phyloP scores from a whole-genome alignment of 1,139 yeast species.

The Candida frijolesensis region DNA sequence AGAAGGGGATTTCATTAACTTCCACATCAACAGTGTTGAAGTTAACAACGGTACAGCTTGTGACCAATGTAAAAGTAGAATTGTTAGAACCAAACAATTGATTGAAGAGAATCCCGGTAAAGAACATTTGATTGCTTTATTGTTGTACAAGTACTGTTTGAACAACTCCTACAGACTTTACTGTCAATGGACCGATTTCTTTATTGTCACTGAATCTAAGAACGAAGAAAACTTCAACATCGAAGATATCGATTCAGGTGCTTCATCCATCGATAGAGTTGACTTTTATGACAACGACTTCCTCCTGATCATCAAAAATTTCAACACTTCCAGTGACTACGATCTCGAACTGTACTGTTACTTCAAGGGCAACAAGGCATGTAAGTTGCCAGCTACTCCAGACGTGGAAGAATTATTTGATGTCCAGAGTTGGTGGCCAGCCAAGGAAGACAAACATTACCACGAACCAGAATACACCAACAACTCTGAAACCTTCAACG shows the following conservation, averaged over 20 bases:
- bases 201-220: slow-evolving; percentile 36
- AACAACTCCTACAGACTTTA: slow-evolving; percentile 26
- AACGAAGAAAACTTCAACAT: slow-evolving; percentile 19
- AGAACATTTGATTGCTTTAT: slow-evolving; percentile 37
- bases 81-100: slow-evolving; percentile 31
- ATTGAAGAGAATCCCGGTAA: slow-evolving; percentile 34
- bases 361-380: slow-evolving; percentile 26
- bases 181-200: slow-evolving; percentile 40
- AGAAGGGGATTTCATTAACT: slow-evolving; percentile 34
- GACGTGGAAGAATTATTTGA: slow-evolving; percentile 29
- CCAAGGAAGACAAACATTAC: slow-evolving; percentile 26
- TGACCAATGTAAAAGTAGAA: slow-evolving; percentile 37
- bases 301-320: slow-evolving; percentile 35
- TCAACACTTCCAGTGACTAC: slow-evolving; percentile 39
- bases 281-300: slow-evolving; percentile 45
- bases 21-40: slow-evolving; percentile 27
- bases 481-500: slow-evolving; percentile 46
- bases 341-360: slow-evolving; percentile 39
- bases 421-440: slow-evolving; percentile 35
- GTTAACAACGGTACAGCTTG: slow-evolving; percentile 33
- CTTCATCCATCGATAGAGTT: slow-evolving; percentile 24
- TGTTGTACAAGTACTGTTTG: slow-evolving; percentile 39
- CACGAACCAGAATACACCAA: slow-evolving; percentile 27
- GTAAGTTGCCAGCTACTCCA: slow-evolving; percentile 32
- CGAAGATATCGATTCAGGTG: slow-evolving; percentile 25